These are phyloP conservation scores for Nyctanthes arbortristis DNA, from an alignment of 257 asterid species.

Conservation along the genomic window DNA sequence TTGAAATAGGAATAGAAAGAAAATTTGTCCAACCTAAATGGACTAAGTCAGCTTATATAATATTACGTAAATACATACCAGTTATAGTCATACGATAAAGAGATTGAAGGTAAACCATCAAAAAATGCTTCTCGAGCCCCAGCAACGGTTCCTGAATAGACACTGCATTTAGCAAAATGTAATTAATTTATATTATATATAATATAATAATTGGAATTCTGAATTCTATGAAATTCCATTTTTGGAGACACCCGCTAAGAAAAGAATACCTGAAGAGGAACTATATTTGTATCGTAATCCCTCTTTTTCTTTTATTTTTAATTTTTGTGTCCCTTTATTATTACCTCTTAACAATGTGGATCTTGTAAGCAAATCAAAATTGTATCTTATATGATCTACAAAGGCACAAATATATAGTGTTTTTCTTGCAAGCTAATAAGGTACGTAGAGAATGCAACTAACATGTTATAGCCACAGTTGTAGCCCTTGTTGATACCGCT, in stretches of 20 bases:
- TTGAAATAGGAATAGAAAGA: not conserved
- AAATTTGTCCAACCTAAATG: not conserved
- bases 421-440: too few species aligned
- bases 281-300: too few species aligned
- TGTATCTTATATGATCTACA: not conserved
- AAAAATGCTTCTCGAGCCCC: slow-evolving; percentile 97
- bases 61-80: slow-evolving; percentile 53
- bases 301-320: too few species aligned
- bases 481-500: slow-evolving; percentile 61
- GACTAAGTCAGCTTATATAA: not conserved
- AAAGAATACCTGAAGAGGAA: too few species aligned
- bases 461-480: slow-evolving; percentile 59
- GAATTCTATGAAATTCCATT: too few species aligned
- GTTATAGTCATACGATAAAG: slow-evolving; percentile 83
- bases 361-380: not conserved
- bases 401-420: too few species aligned
- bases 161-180: slow-evolving; percentile 48
- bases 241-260: not conserved
- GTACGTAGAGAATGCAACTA: slow-evolving; percentile 19
- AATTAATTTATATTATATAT: slow-evolving; percentile 19
- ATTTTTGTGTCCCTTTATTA: too few species aligned
- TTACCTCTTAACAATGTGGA: too few species aligned
- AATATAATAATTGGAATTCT: too few species aligned
- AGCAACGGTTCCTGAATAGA: slow-evolving; percentile 92
- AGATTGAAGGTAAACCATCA: slow-evolving; percentile 66